A percentile compares a stretch with the other conserved stretches of the same genome.
These are phyloP conservation scores for Phanerochaete sordida DNA, from an alignment of 768 basidiomycete species.

Conservation along the genomic window DNA sequence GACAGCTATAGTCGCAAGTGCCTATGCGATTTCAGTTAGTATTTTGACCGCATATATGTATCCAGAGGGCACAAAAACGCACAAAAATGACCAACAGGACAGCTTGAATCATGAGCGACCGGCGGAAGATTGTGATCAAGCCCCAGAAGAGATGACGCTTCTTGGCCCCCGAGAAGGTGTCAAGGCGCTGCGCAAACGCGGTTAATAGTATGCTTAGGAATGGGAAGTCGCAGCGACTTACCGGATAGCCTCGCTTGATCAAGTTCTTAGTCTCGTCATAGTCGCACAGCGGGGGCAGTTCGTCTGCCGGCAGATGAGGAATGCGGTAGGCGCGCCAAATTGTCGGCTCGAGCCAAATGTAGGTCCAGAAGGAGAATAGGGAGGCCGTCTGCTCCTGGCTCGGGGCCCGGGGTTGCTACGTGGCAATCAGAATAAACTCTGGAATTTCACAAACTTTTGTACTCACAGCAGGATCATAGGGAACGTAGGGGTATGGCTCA, in stretches of 20 bases:
- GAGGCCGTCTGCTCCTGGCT: conserved; percentile 46
- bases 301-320: conserved; percentile 27
- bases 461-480: conserved; percentile 11
- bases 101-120: not conserved
- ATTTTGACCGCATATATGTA: not conserved
- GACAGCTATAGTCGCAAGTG: conserved; percentile 11
- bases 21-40: conserved; percentile 4
- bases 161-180: conserved; percentile 33
- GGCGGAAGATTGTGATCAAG: conserved; percentile 27
- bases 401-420: conserved; percentile 17
- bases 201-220: not conserved
- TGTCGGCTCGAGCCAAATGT: conserved; percentile 36
- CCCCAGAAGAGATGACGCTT: conserved; percentile 31
- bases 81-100: conserved; percentile 8
- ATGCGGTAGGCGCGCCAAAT: conserved; percentile 28
- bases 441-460: no score
- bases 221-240: conserved; percentile 13
- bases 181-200: conserved; percentile 25
- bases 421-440: not conserved
- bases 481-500: conserved; percentile 33
- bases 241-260: conserved; percentile 23
- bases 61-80: conserved; percentile 3
- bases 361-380: conserved; percentile 34
- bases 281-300: conserved; percentile 34
- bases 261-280: conserved; percentile 26